Evolutionary conservation across 1,139 yeast genomes (phyloP).

Genomic region (Pichia sp.): DNA sequence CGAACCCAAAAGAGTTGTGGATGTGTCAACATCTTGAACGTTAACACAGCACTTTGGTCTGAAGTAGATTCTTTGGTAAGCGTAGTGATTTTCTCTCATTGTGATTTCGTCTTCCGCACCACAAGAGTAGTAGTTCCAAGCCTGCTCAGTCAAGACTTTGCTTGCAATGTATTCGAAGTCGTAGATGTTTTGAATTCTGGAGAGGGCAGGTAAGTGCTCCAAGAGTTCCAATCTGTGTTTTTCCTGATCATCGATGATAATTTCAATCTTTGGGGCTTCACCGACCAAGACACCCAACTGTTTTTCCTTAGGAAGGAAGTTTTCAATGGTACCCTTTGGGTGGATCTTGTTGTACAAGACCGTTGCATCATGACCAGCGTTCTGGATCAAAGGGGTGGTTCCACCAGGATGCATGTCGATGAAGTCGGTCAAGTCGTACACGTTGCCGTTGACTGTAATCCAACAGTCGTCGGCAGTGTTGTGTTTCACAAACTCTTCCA

Average conservation of each 20-base stretch:
- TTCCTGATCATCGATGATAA: conserved; percentile 31
- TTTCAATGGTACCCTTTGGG: conserved; percentile 51
- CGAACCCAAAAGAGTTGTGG: conserved; percentile 43
- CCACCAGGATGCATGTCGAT: conserved; percentile 89
- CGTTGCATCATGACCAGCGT: conserved; percentile 91
- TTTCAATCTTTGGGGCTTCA: conserved; percentile 34
- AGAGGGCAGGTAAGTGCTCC: conserved; percentile 28
- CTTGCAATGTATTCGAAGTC: conserved; percentile 37
- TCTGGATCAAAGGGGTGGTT: conserved; percentile 59
- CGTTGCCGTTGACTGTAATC: conserved; percentile 83
- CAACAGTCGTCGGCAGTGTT: conserved; percentile 70
- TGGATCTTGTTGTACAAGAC: conserved; percentile 79
- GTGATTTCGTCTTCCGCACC: conserved; percentile 36
- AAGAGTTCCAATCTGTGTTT: conserved; percentile 28
- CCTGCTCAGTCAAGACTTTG: conserved; percentile 30
- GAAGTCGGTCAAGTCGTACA: conserved; percentile 78
- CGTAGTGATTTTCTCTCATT: conserved; percentile 35
- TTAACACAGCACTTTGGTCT: conserved; percentile 34
- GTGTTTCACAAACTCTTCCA: conserved; percentile 62
- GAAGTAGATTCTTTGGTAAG: conserved; percentile 35
- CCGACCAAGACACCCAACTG: conserved; percentile 34
- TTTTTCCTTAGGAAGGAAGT: conserved; percentile 35
- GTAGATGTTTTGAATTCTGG: conserved; percentile 31
- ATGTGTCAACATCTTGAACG: conserved; percentile 35
- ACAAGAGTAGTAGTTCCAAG: conserved; percentile 35